Conservation (phyloP, 331 rosid species). For the Dryas integrifolia region DNA sequence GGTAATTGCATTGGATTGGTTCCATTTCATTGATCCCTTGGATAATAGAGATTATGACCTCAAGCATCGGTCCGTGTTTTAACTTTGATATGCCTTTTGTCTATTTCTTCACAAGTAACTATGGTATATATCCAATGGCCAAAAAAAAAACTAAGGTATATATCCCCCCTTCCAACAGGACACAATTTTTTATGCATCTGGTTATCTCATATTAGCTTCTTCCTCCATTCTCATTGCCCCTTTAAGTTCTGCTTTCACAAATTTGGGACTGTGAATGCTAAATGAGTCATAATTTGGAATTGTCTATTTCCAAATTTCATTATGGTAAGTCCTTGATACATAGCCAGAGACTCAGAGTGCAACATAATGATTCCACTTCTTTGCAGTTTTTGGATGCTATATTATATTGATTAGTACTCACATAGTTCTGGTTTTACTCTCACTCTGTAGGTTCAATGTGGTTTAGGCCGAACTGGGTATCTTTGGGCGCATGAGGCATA, state of each 20-base stretch:
- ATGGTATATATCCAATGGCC: background rate
- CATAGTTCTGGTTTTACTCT: background rate
- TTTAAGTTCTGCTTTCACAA: background rate
- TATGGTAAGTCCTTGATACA: background rate
- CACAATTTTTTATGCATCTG: background rate
- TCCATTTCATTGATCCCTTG: background rate
- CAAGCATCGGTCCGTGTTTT: background rate
- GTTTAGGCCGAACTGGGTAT: constrained; percentile 76
- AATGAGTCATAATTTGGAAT: background rate
- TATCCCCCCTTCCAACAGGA: background rate
- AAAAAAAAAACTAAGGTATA: background rate
- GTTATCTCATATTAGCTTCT: background rate
- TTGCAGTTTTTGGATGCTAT: background rate
- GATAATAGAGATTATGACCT: background rate
- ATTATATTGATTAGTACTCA: background rate
- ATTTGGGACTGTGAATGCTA: background rate
- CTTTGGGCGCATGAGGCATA: constrained; percentile 86
- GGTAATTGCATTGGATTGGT: background rate
- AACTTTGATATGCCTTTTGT: too few species aligned
- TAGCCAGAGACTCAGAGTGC: background rate
- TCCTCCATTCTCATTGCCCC: background rate
- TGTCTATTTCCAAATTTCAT: constrained; percentile 3
- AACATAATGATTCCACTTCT: background rate
- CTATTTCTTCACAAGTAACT: background rate
- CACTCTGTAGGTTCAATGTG: constrained; percentile 75